Conservation (phyloP, 306 rosid species). For the Phaseolus lunatus region DNA sequence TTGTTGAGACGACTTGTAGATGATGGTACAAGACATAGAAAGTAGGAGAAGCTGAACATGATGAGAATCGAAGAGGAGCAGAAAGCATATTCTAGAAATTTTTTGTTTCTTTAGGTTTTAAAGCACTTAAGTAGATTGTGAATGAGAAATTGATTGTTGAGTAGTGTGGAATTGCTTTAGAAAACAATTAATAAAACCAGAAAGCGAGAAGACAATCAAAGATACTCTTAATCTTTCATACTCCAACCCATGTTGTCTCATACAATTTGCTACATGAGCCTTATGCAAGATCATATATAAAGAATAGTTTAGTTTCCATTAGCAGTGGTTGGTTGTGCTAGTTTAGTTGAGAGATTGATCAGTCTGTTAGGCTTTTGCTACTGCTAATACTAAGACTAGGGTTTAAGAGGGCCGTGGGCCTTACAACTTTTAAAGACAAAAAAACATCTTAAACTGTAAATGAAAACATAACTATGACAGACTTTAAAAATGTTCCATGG, state of each 20-base stretch:
- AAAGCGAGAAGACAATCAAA: not conserved
- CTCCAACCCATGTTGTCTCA: not conserved
- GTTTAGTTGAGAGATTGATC: not conserved
- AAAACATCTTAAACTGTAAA: too few species aligned
- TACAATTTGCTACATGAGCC: not conserved
- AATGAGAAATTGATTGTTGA: slow-evolving; percentile 2
- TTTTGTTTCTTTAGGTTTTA: not conserved
- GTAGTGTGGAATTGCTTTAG: not conserved
- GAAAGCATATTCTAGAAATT: not conserved
- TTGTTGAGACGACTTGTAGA: not conserved
- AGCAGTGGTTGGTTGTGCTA: not conserved
- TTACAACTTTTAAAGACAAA: too few species aligned
- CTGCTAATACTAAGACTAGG: too few species aligned
- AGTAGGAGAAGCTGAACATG: not conserved
- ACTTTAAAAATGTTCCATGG: too few species aligned
- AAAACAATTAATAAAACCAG: not conserved
- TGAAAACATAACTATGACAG: too few species aligned
- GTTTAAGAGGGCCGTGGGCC: too few species aligned
- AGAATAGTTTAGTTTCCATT: slow-evolving; percentile 20
- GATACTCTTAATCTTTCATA: not conserved
- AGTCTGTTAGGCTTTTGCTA: too few species aligned
- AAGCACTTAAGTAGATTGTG: not conserved
- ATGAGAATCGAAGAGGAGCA: not conserved
- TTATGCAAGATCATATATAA: not conserved
- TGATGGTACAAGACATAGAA: not conserved